These are phyloP conservation scores for Phytophthora cryptogea DNA, from an alignment of 352 stramenopile genomes.

Conservation along the genomic window DNA sequence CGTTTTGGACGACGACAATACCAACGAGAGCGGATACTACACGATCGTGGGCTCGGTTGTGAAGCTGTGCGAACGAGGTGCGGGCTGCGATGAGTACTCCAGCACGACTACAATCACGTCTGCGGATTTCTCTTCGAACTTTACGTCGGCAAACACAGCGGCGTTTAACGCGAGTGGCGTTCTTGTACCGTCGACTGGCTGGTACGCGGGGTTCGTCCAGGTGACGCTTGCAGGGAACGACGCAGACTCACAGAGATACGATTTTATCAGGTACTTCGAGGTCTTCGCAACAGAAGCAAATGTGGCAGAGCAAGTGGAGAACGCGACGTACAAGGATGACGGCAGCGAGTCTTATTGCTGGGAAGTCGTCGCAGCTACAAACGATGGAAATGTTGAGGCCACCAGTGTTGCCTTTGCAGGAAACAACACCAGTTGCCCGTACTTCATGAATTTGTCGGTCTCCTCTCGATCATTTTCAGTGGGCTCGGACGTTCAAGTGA, in stretches of 20 bases:
- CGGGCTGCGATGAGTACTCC: slow-evolving; percentile 54
- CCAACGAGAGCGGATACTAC: slow-evolving; percentile 37
- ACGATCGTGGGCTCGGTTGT: slow-evolving; percentile 53
- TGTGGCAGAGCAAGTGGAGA: slow-evolving; percentile 23
- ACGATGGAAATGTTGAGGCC: slow-evolving; percentile 23
- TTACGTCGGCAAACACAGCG: slow-evolving; percentile 30
- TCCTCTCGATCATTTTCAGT: slow-evolving; percentile 30
- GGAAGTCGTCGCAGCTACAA: slow-evolving; percentile 34
- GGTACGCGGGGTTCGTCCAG: slow-evolving; percentile 49
- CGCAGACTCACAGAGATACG: slow-evolving; percentile 41
- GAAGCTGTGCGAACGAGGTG: slow-evolving; percentile 45
- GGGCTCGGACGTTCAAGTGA: slow-evolving; percentile 21
- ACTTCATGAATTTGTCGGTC: slow-evolving; percentile 41
- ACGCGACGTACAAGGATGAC: slow-evolving; percentile 32
- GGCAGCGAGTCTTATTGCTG: slow-evolving; percentile 52
- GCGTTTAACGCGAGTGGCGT: slow-evolving; percentile 41
- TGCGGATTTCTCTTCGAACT: slow-evolving; percentile 36
- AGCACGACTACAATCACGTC: slow-evolving; percentile 28
- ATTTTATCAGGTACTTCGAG: slow-evolving; percentile 61
- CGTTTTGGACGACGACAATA: slow-evolving; percentile 13
- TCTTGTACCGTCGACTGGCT: slow-evolving; percentile 35
- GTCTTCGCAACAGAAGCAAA: slow-evolving; percentile 43
- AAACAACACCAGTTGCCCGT: slow-evolving; percentile 48
- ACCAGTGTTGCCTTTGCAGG: slow-evolving; percentile 42
- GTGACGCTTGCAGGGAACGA: slow-evolving; percentile 43